Percentiles rank a stretch among this genome's conserved stretches.
These are phyloP conservation scores for Monosiga brevicollis DNA, from an alignment of 78 protist species.

Conservation along the genomic window DNA sequence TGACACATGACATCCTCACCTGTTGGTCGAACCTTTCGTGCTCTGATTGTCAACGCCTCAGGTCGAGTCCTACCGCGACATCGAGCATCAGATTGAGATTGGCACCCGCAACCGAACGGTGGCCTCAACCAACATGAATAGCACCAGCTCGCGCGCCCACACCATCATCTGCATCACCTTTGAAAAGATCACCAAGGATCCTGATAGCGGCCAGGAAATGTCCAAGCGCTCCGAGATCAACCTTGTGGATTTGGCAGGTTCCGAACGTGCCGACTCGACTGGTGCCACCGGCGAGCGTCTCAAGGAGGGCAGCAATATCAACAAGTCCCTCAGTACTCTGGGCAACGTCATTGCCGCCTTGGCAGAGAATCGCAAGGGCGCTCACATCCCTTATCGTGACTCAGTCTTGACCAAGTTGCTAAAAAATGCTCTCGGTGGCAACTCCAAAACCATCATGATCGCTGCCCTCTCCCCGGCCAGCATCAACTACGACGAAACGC, in stretches of 20 bases:
- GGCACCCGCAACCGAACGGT: conserved; percentile 40
- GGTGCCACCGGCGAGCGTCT: conserved; percentile 54
- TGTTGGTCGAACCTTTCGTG: no score
- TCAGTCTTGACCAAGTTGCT: conserved; percentile 72
- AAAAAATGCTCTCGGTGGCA: conserved; percentile 48
- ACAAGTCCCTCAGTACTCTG: conserved; percentile 44
- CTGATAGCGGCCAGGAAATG: neutral
- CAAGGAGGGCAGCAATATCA: conserved; percentile 48
- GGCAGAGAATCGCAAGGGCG: neutral
- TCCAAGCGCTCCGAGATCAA: neutral
- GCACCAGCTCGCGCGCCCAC: conserved; percentile 50
- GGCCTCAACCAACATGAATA: conserved; percentile 65
- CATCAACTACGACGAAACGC: conserved; percentile 70
- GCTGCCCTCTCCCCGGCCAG: conserved; percentile 55
- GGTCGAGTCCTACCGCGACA: conserved; percentile 11
- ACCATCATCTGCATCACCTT: conserved; percentile 37
- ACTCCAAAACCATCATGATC: conserved; percentile 64
- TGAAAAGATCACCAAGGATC: conserved; percentile 2
- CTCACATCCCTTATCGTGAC: conserved; percentile 79
- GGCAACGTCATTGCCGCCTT: conserved; percentile 55
- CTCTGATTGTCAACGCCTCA: no score
- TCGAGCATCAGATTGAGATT: conserved; percentile 23
- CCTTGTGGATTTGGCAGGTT: conserved; percentile 49
- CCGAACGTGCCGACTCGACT: conserved; percentile 50
- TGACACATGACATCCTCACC: no score